phyloP scores from a whole-genome alignment of 352 stramenopile species.

The Thalassiosira gravida region DNA sequence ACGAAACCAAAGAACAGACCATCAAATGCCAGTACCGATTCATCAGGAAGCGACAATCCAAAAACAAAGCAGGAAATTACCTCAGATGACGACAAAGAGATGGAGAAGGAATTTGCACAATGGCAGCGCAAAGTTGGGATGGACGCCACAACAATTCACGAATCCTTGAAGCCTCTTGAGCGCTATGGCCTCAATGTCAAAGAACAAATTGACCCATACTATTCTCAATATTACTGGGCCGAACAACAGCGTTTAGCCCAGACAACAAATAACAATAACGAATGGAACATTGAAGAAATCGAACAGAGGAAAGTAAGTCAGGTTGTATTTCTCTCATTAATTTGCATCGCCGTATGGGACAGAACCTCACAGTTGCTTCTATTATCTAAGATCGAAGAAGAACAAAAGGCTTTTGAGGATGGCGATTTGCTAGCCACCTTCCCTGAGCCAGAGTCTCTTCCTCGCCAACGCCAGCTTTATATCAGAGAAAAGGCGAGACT shows the following conservation, averaged over 20 bases:
- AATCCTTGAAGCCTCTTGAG: constrained; percentile 91
- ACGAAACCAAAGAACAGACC: constrained; percentile 20
- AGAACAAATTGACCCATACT: constrained; percentile 90
- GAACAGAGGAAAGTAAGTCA: constrained; percentile 73
- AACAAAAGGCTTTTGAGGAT: constrained; percentile 80
- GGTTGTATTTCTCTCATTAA: too few relatives aligned
- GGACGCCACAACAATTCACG: constrained; percentile 89
- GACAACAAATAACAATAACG: constrained; percentile 64
- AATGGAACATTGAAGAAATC: constrained; percentile 82
- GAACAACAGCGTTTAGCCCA: constrained; percentile 81
- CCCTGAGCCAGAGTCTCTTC: constrained; percentile 72
- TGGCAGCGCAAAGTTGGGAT: constrained; percentile 90
- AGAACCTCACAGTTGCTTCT: not conserved
- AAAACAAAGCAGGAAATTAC: constrained; percentile 57
- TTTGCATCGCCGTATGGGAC: too few relatives aligned
- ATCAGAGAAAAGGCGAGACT: constrained; percentile 81
- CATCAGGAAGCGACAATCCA: constrained; percentile 31
- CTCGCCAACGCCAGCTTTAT: constrained; percentile 84
- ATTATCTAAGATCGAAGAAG: constrained; percentile 61
- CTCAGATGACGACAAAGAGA: constrained; percentile 86
- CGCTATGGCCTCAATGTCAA: constrained; percentile 92
- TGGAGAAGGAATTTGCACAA: constrained; percentile 92
- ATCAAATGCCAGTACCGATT: constrained; percentile 21
- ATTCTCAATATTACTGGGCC: constrained; percentile 84
- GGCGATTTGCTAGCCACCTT: constrained; percentile 83